Conservation (phyloP, 2,329 filamentous ascomycete species). For the Fusarium nematophilum region DNA sequence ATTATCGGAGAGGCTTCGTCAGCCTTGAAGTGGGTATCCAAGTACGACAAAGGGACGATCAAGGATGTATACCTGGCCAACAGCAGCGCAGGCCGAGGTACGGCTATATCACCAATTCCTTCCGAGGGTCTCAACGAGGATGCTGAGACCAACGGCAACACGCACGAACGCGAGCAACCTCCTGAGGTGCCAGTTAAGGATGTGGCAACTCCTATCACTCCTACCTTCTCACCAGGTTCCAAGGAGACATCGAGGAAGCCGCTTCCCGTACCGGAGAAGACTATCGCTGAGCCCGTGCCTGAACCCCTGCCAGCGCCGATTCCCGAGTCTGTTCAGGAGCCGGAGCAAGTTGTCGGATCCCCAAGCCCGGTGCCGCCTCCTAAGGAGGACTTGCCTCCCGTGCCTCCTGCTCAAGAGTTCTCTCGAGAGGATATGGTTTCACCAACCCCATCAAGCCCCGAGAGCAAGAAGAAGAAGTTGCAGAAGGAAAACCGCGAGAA, state of each 20-base stretch:
- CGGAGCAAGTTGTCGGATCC: conserved; percentile 13
- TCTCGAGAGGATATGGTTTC: conserved; percentile 38
- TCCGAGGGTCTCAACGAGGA: conserved; percentile 49
- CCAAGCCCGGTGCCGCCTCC: conserved; percentile 42
- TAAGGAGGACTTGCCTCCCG: conserved; percentile 40
- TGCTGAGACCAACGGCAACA: conserved; percentile 15
- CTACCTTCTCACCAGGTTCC: conserved; percentile 38
- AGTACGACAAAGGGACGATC: conserved; percentile 91
- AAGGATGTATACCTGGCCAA: conserved; percentile 88
- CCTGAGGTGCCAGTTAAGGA: conserved; percentile 59
- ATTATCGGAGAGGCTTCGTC: conserved; percentile 89
- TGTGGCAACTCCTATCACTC: conserved; percentile 33
- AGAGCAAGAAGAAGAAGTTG: conserved; percentile 62
- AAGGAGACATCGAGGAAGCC: conserved; percentile 37
- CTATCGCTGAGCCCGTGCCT: conserved; percentile 8
- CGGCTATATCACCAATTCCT: conserved; percentile 48
- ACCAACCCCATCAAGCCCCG: conserved; percentile 52
- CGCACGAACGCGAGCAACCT: conserved; percentile 42
- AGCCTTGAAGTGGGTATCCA: conserved; percentile 96
- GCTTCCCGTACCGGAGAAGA: conserved; percentile 19
- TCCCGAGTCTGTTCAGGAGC: conserved; percentile 6
- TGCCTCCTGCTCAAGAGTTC: too few relatives aligned
- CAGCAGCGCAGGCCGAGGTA: conserved; percentile 75
- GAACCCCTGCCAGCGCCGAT: conserved; percentile 13
- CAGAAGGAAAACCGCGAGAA: conserved; percentile 64